These are phyloP conservation scores for Carex scoparia DNA, from an alignment of 176 grass and related monocot genomes.

Conservation along the genomic window DNA sequence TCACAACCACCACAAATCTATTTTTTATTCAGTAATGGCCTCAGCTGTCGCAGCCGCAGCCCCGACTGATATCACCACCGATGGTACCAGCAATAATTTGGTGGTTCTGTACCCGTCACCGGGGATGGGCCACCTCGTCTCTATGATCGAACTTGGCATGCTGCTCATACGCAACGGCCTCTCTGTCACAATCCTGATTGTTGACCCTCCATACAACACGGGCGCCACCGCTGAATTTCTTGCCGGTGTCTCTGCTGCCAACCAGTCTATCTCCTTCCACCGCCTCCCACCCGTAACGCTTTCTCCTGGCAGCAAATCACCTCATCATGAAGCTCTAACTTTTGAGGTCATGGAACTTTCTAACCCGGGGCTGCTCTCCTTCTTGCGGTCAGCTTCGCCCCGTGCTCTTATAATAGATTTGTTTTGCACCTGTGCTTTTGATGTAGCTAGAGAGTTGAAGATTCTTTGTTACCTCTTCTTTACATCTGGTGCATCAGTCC, in stretches of 20 bases:
- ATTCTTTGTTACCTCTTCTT: conserved; percentile 43
- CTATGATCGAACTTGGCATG: conserved; percentile 37
- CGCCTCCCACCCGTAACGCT: conserved; percentile 15
- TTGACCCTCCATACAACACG: conserved; percentile 25
- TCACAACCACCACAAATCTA: no score
- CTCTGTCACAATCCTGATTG: conserved; percentile 27
- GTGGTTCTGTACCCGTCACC: conserved; percentile 44
- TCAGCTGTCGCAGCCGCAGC: neutral
- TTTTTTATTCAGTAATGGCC: neutral
- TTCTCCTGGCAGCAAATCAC: conserved; percentile 10
- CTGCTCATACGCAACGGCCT: conserved; percentile 35
- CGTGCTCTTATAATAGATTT: conserved; percentile 38
- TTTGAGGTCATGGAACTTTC: conserved; percentile 28
- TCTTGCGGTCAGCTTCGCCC: conserved; percentile 30
- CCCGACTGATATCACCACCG: neutral
- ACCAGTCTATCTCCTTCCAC: conserved; percentile 34
- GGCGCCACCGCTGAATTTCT: conserved; percentile 24
- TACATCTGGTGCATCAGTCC: conserved; percentile 15
- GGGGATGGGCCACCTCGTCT: conserved; percentile 34
- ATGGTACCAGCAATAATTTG: conserved; percentile 3
- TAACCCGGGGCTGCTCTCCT: conserved; percentile 11
- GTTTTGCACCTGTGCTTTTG: conserved; percentile 32
- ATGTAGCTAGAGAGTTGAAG: conserved; percentile 39
- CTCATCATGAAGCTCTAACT: neutral
- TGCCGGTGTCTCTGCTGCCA: conserved; percentile 7